A percentile compares a stretch with the other conserved stretches of the same genome.
These are phyloP conservation scores for Hygrocybe punicea DNA, from an alignment of 768 basidiomycete species.

Conservation along the genomic window DNA sequence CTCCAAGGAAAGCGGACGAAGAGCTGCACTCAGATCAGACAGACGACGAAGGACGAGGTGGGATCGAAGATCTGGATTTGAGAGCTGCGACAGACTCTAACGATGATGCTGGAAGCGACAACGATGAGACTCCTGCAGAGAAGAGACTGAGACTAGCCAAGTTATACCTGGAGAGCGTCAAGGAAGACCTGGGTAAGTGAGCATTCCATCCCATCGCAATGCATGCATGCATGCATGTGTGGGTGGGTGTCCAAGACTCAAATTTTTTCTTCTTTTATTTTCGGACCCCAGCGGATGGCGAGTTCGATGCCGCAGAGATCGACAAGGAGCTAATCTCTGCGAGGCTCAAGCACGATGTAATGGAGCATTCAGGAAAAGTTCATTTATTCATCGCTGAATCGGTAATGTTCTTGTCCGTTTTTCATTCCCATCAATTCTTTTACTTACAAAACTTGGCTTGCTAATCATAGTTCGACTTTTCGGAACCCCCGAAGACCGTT, in stretches of 20 bases:
- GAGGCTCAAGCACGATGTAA: constrained; percentile 86
- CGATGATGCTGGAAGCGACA: constrained; percentile 52
- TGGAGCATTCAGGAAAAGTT: constrained; percentile 84
- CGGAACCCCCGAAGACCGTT: constrained; percentile 42
- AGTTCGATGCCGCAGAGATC: constrained; percentile 93
- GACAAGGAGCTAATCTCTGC: constrained; percentile 91
- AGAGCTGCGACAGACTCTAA: constrained; percentile 36
- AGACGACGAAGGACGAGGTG: constrained; percentile 35
- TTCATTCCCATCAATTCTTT: too few species aligned
- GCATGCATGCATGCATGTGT: too few species aligned
- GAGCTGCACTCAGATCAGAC: constrained; percentile 78
- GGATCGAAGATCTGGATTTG: constrained; percentile 62
- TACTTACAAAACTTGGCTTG: neutral
- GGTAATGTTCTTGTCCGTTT: constrained; percentile 39
- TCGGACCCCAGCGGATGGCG: constrained; percentile 62
- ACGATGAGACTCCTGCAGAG: constrained; percentile 89
- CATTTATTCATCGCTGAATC: constrained; percentile 76
- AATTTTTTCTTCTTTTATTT: neutral
- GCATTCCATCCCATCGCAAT: too few species aligned
- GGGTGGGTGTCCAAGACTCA: too few species aligned
- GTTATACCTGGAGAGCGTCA: constrained; percentile 82
- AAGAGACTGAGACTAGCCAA: constrained; percentile 90
- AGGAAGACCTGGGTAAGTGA: constrained; percentile 67
- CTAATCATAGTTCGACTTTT: constrained; percentile 53
- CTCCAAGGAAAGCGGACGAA: constrained; percentile 45